phyloP scores from a whole-genome alignment of 257 asterid species.

The Gentiana dahurica region DNA sequence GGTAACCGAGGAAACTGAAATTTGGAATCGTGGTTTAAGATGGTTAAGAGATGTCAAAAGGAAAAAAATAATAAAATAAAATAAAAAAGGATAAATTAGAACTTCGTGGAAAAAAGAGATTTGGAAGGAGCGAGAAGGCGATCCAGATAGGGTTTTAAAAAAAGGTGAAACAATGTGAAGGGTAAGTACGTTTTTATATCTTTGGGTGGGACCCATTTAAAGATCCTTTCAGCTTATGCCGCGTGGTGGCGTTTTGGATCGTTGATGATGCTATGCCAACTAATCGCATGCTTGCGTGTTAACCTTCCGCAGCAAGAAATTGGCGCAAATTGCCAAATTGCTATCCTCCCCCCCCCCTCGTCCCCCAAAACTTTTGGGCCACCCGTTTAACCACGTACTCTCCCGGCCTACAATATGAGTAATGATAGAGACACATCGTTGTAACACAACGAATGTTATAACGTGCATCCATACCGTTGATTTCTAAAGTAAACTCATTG shows the following conservation, averaged over 20 bases:
- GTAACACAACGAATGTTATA: too few species aligned
- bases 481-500: too few species aligned
- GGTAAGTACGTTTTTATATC: constrained; percentile 13
- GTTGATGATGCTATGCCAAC: constrained; percentile 2
- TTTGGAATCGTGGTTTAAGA: constrained; percentile 39
- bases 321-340: too few species aligned
- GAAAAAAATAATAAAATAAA: neutral
- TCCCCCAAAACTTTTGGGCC: too few species aligned
- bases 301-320: too few species aligned
- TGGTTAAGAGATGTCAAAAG: constrained; percentile 10
- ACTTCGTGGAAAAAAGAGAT: constrained; percentile 16
- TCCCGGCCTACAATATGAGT: too few species aligned
- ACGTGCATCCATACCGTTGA: too few species aligned
- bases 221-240: constrained; percentile 25
- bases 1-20: constrained; percentile 56
- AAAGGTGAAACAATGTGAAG: constrained; percentile 8
- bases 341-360: too few species aligned
- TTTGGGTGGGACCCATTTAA: constrained; percentile 26
- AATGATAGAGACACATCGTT: too few species aligned
- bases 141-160: constrained; percentile 22
- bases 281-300: neutral
- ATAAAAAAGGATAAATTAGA: constrained; percentile 11
- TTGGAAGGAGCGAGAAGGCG: constrained; percentile 34
- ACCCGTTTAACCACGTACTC: too few species aligned
- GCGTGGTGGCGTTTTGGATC: constrained; percentile 21